Percentiles rank a stretch among this genome's conserved stretches.
Conservation (phyloP, 2,329 filamentous ascomycete genomes). For the Chaetomiaceae sp. region DNA sequence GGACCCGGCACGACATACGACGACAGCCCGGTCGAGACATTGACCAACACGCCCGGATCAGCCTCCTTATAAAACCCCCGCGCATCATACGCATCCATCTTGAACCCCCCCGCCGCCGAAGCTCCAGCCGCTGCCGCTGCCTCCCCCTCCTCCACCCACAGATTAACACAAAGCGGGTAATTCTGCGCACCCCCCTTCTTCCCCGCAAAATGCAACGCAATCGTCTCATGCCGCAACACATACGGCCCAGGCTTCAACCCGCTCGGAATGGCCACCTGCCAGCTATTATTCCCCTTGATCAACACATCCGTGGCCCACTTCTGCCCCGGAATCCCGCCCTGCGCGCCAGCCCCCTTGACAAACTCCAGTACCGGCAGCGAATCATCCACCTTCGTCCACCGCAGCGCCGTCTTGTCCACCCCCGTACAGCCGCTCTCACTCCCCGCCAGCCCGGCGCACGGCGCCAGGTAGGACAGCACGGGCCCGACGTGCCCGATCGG, state of each 20-base stretch:
- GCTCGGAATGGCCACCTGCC: conserved; percentile 41
- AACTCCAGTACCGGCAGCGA: conserved; percentile 28
- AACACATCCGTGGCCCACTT: conserved; percentile 42
- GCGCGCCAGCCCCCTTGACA: neutral
- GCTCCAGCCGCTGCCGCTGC: too few relatives aligned
- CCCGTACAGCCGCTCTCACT: conserved; percentile 31
- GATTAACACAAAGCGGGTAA: conserved; percentile 31
- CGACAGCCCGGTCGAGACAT: conserved; percentile 22
- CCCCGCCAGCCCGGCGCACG: conserved; percentile 23
- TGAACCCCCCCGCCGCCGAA: neutral
- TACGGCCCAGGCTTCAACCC: conserved; percentile 44
- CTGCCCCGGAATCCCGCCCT: conserved; percentile 21
- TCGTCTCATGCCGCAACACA: conserved; percentile 49
- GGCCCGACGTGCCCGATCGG: conserved; percentile 47
- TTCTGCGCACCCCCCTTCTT: conserved; percentile 28
- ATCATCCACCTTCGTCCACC: conserved; percentile 42
- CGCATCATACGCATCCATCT: conserved; percentile 19
- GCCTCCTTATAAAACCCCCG: conserved; percentile 25
- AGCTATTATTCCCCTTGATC: conserved; percentile 49
- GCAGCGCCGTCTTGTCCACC: conserved; percentile 36
- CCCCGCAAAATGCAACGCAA: conserved; percentile 35
- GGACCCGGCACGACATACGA: conserved; percentile 29
- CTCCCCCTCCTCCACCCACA: conserved; percentile 25
- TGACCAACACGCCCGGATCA: conserved; percentile 26
- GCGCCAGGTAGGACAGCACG: conserved; percentile 37